A percentile compares a stretch with the other conserved stretches of the same genome.
phyloP scores from a whole-genome alignment of 2,329 filamentous ascomycete genomes.

The Talaromyces amestolkiae region DNA sequence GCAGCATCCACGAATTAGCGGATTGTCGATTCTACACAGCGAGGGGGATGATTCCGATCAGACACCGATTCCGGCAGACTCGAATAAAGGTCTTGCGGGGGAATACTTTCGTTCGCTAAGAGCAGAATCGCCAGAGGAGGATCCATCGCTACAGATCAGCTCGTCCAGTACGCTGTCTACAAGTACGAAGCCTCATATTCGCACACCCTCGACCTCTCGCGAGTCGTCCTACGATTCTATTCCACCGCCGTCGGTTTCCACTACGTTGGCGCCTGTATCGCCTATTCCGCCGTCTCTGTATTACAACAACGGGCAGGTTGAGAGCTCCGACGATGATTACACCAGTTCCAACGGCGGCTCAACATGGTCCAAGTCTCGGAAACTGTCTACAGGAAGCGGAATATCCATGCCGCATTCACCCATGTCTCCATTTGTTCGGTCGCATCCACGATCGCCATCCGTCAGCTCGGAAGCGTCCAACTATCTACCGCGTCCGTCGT shows the following conservation, averaged over 20 bases:
- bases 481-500: constrained; percentile 67
- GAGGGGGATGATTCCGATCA: constrained; percentile 29
- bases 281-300: constrained; percentile 42
- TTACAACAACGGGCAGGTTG: constrained; percentile 59
- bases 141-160: constrained; percentile 18
- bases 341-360: constrained; percentile 57
- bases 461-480: constrained; percentile 76
- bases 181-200: constrained; percentile 6
- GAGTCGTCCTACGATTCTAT: constrained; percentile 38
- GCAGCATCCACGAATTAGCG: constrained; percentile 72
- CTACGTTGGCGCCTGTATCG: constrained; percentile 46
- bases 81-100: constrained; percentile 24
- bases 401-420: constrained; percentile 61
- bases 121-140: constrained; percentile 35
- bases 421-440: constrained; percentile 60
- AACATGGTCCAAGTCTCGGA: constrained; percentile 68
- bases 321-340: constrained; percentile 68
- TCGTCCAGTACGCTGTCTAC: constrained; percentile 8
- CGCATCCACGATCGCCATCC: constrained; percentile 76
- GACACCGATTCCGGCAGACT: constrained; percentile 27
- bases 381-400: constrained; percentile 70
- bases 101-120: constrained; percentile 29
- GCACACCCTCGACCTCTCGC: constrained; percentile 25
- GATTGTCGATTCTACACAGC: constrained; percentile 42
- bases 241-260: constrained; percentile 39